Conservation (phyloP, 2,329 filamentous ascomycete species). For the Lanzia echinophila region DNA sequence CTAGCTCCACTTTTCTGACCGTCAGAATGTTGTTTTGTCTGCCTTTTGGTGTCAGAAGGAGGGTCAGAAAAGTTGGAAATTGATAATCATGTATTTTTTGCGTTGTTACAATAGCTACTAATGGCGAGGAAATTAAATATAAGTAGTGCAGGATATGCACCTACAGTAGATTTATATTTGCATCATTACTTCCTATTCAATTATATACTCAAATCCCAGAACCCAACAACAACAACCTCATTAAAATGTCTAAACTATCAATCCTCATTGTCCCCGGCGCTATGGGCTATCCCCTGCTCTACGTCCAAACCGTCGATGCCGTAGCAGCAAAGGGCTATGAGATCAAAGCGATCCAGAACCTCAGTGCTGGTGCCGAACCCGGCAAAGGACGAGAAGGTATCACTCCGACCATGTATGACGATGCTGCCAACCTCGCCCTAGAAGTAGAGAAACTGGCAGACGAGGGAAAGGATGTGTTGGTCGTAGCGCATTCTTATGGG, state of each 20-base stretch:
- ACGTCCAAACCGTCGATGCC: constrained; percentile 10
- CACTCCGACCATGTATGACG: constrained; percentile 30
- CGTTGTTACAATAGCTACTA: neutral
- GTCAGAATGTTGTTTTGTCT: too few relatives aligned
- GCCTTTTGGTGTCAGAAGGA: neutral
- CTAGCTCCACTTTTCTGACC: too few relatives aligned
- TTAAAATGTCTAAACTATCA: constrained; percentile 11
- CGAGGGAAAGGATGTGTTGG: constrained; percentile 32
- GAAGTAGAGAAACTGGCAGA: constrained; percentile 28
- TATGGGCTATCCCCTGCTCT: constrained; percentile 10
- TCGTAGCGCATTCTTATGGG: constrained; percentile 36
- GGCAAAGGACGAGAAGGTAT: constrained; percentile 1
- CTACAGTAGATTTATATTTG: neutral
- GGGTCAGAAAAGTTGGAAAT: neutral
- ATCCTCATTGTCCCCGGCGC: constrained; percentile 17
- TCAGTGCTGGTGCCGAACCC: neutral
- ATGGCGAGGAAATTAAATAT: neutral
- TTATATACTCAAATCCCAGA: too few relatives aligned
- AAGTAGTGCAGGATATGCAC: neutral
- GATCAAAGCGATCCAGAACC: constrained; percentile 8
- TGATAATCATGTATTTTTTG: neutral
- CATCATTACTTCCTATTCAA: neutral
- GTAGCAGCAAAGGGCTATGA: constrained; percentile 10
- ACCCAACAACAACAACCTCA: neutral
- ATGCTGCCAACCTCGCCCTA: constrained; percentile 31